Percentiles rank a stretch among this genome's conserved stretches.
phyloP scores from a whole-genome alignment of 768 basidiomycete genomes.

The Boletus edulis region DNA sequence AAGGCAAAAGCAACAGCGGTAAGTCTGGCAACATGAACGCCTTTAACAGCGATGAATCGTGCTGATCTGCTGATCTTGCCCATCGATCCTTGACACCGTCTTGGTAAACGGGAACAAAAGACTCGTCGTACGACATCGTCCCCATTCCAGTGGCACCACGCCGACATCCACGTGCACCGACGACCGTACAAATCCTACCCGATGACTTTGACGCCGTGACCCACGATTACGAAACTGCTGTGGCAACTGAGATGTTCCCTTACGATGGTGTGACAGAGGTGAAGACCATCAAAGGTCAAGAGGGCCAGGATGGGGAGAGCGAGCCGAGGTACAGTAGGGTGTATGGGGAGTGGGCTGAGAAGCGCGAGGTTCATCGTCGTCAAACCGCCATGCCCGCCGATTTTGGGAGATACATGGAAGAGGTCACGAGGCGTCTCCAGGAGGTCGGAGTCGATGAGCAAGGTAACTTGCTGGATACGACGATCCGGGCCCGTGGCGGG shows the following conservation, averaged over 20 bases:
- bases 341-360: constrained; percentile 34
- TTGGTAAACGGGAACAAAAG: constrained; percentile 13
- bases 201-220: constrained; percentile 33
- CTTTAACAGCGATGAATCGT: background rate
- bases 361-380: constrained; percentile 23
- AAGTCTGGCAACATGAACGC: constrained; percentile 6
- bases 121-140: constrained; percentile 34
- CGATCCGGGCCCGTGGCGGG: constrained; percentile 12
- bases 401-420: constrained; percentile 26
- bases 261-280: constrained; percentile 26
- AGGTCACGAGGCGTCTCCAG: constrained; percentile 37
- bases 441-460: constrained; percentile 31
- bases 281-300: constrained; percentile 11
- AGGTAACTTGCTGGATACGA: constrained; percentile 20
- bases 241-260: constrained; percentile 23
- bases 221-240: constrained; percentile 26
- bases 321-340: constrained; percentile 26
- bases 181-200: constrained; percentile 29
- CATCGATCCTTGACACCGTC: constrained; percentile 8
- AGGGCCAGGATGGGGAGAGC: background rate
- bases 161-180: constrained; percentile 30
- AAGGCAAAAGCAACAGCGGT: constrained; percentile 30
- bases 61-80: constrained; percentile 14
- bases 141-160: constrained; percentile 13
- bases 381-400: constrained; percentile 24